Evolutionary conservation across 306 rosid genomes (phyloP).

Genomic region (Casuarina equisetifolia): DNA sequence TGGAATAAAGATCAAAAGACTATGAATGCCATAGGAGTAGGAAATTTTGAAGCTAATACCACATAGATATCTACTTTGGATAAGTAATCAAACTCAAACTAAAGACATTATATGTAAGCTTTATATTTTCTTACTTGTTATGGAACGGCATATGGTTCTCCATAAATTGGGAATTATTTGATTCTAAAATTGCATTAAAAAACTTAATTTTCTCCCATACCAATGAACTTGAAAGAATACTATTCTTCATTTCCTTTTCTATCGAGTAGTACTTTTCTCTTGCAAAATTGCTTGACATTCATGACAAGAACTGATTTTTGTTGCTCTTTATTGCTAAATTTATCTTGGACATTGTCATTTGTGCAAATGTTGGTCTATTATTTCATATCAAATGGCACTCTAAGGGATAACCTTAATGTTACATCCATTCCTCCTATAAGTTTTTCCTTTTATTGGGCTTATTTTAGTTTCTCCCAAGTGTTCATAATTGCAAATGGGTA

Average conservation of each 20-base stretch:
- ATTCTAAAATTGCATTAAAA: neutral
- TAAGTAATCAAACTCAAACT: conserved; percentile 12
- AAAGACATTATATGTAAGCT: neutral
- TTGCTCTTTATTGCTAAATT: conserved; percentile 24
- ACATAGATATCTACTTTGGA: neutral
- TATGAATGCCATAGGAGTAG: neutral
- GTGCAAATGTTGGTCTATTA: conserved; percentile 96
- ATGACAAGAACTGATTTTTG: neutral
- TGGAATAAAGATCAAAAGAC: neutral
- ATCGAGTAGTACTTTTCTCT: neutral
- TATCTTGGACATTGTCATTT: conserved; percentile 27
- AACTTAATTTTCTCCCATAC: neutral
- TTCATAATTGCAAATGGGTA: neutral
- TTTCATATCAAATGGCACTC: conserved; percentile 80
- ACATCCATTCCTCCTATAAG: conserved; percentile 21
- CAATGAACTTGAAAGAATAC: conserved; percentile 8
- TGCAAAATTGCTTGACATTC: neutral
- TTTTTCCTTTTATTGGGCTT: conserved; percentile 19
- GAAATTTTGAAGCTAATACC: neutral
- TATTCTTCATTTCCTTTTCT: conserved; percentile 7
- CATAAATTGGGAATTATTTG: conserved; percentile 9
- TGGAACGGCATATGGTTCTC: neutral
- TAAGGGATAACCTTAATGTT: conserved; percentile 93
- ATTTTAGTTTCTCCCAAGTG: neutral
- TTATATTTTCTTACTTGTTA: neutral